Base-by-base conservation (phyloP, 345 rosid genomes). In the Populus deltoides region DNA sequence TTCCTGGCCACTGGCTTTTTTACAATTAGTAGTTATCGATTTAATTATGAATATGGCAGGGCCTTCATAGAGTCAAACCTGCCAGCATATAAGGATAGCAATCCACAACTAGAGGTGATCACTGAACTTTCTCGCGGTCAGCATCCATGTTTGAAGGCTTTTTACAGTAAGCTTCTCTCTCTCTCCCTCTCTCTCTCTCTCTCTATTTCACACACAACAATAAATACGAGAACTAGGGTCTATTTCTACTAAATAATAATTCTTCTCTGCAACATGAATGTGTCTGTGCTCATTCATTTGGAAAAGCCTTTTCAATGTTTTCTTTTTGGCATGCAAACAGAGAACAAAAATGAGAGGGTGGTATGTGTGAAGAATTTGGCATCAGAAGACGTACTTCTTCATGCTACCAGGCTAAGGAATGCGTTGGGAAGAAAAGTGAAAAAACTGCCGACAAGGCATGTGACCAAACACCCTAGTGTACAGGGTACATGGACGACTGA, bases 401-500 rank as follows among this genome's bases (percentile, higher is more conserved):
- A 88, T 29, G 96, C 97, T 3, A 90, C 89, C 12, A 85, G 94
- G 87, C 81, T 96, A 25, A 91, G 98, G 83, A 92, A 90, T 68
- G 83, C 94, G 0, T 70, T 92, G 75, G 99, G 98, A 62, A 89
- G 97, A 82, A 93, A 93, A 78, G 98, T 93, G 47, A 84, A 90
- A 68, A 91, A 92, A 79, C 83, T 92, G 59, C 89, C 83, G 82
- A 96, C 98, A 1, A 87, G 97, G 72, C 94, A 93, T 75, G 89
- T 91, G 24, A 93, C 94, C 38, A 86, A 86, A 70, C 91, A 91
- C 66, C 98, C 97, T 0, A 91, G 97, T 17, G 98, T 93, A 73
- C 98, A 93, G 81, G 99, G 97, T 72, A 92, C 94, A 0, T 92
- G 99, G 99, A 84, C 93, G 2, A 90, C 99, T 2, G 91, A 36